Percentiles rank a stretch among this genome's conserved stretches.
These are phyloP conservation scores for Penicillium bovifimosum DNA, from an alignment of 495 filamentous ascomycete species.

Conservation along the genomic window DNA sequence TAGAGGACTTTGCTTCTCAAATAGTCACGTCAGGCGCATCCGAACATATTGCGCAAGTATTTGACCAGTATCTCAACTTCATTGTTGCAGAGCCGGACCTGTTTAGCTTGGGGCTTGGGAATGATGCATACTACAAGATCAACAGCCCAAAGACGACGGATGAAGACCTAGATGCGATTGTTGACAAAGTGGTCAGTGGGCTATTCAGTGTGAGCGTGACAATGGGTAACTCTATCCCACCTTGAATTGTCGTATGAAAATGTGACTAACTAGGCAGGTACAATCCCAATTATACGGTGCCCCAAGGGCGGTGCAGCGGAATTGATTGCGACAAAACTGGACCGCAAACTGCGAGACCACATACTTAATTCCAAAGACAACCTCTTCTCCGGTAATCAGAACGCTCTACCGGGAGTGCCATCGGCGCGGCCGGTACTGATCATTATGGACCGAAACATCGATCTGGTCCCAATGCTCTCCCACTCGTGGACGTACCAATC, in stretches of 20 bases:
- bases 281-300: slow-evolving; percentile 90
- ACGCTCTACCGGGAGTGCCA: slow-evolving; percentile 52
- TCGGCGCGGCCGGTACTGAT: slow-evolving; percentile 77
- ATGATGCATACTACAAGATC: slow-evolving; percentile 89
- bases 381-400: slow-evolving; percentile 62
- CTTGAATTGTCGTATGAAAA: background rate
- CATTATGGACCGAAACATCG: slow-evolving; percentile 89
- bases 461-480: slow-evolving; percentile 96
- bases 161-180: slow-evolving; percentile 75
- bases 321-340: slow-evolving; percentile 87
- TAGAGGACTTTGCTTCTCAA: slow-evolving; percentile 92
- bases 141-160: slow-evolving; percentile 91
- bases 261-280: slow-evolving; percentile 40
- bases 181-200: slow-evolving; percentile 89
- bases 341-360: slow-evolving; percentile 93
- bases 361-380: slow-evolving; percentile 97
- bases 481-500: slow-evolving; percentile 99
- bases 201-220: slow-evolving; percentile 96
- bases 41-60: slow-evolving; percentile 86
- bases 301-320: slow-evolving; percentile 91
- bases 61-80: slow-evolving; percentile 97
- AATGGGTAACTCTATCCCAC: slow-evolving; percentile 60
- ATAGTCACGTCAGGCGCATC: slow-evolving; percentile 78
- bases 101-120: slow-evolving; percentile 84
- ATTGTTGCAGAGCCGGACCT: slow-evolving; percentile 93